Conservation (phyloP, 305 asterid genomes). For the Andrographis paniculata region DNA sequence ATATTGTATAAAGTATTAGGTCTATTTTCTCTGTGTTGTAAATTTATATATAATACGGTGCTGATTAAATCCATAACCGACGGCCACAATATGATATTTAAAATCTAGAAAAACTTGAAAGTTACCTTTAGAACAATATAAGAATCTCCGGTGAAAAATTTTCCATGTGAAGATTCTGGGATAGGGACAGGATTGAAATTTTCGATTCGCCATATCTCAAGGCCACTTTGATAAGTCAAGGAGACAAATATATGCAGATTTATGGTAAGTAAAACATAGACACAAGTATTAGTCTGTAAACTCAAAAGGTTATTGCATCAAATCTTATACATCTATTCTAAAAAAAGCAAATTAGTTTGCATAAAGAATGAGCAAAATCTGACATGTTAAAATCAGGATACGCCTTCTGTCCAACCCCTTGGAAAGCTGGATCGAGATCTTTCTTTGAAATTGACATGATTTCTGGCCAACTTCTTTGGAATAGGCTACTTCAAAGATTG, state of each 20-base stretch:
- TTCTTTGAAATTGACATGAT: conserved; percentile 73
- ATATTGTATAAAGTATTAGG: too few species aligned
- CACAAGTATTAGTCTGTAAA: too few species aligned
- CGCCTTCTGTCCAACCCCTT: conserved; percentile 95
- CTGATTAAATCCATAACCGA: too few species aligned
- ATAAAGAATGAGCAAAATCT: too few species aligned
- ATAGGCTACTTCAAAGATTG: conserved; percentile 12
- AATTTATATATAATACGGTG: too few species aligned
- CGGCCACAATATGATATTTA: too few species aligned
- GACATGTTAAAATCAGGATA: conserved; percentile 29
- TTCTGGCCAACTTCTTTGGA: conserved; percentile 24
- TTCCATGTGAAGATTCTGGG: conserved; percentile 63
- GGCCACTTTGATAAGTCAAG: conserved; percentile 72
- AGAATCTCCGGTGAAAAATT: conserved; percentile 83
- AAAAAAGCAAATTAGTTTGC: too few species aligned
- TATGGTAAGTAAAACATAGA: too few species aligned
- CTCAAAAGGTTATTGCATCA: too few species aligned
- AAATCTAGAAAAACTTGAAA: background rate
- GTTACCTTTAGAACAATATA: conserved; percentile 82
- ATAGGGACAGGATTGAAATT: conserved; percentile 61
- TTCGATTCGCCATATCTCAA: conserved; percentile 93
- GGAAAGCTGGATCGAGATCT: conserved; percentile 93
- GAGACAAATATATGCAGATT: conserved; percentile 27
- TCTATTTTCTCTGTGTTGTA: too few species aligned
- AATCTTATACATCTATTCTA: too few species aligned